Base-by-base conservation (phyloP, 805 yeast species). In the Cyberlindnera meyerae region DNA sequence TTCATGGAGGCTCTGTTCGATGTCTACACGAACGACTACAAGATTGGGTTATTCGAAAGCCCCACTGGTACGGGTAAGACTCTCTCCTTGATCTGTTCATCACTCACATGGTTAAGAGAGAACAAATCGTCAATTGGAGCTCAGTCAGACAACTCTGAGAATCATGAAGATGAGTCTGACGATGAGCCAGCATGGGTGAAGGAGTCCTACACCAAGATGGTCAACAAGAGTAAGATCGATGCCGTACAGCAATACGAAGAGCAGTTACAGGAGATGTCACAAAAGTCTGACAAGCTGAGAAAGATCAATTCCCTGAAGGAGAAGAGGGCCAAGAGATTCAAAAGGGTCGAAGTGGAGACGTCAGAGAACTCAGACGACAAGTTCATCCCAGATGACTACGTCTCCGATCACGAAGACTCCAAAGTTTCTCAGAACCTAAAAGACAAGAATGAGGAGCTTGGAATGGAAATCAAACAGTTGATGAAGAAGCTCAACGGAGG, bases 11-110 rank as follows among this genome's bases (percentile, higher is more conserved):
- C 79, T 15, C 69, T 90, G n/a, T 82, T 82, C 48, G 72, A 72
- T 17, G 70, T 84, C 2, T 65, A 89, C 13, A 65, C 66, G 5
- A 65, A 68, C 9, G 57, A 52, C 29, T 72, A 67, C 49, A 85
- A 82, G 53, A 65, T 89, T 2, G 95, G 94, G 0, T 66, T 89
- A 2, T 80, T 89, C 51, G 97, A 89, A 55, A 81, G 93, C 39
- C 97, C 97, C 0, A 89, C 97, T 0, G 97, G 97, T 6, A 85
- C 89, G 2, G 97, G 97, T 3, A 89, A 89, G 58, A 88, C 97
- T 0, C 63, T 90, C 3, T 86, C 96, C 0, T 61, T 89, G 31
- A 82, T 90, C 4, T 90, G 97, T 54, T 75, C 94, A 0, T 66
- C 90, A 0, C 70, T 89, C 73, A 75, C 89, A 0, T 89, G 96